Percentiles rank a stretch among this genome's conserved stretches.
These are phyloP conservation scores for Rossbeevera mucosa DNA, from an alignment of 768 basidiomycete genomes.

Conservation along the genomic window DNA sequence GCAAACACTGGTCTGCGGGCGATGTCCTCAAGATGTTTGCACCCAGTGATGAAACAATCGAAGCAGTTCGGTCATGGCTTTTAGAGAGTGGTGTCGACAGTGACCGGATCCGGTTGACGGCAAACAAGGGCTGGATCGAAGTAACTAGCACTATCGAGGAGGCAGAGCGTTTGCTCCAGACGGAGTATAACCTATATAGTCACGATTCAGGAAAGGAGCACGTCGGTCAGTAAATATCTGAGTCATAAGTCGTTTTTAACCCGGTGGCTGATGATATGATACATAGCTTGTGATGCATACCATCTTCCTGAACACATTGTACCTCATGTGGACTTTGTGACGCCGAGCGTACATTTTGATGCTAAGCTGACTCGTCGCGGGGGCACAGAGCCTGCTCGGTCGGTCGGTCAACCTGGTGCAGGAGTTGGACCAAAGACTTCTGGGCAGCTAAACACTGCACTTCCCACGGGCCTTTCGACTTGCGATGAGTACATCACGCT, in stretches of 20 bases:
- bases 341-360: slow-evolving; percentile 33
- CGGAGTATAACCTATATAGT: slow-evolving; percentile 32
- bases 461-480: slow-evolving; percentile 12
- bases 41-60: slow-evolving; percentile 23
- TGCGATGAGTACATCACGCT: slow-evolving; percentile 31
- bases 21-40: slow-evolving; percentile 27
- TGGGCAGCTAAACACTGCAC: slow-evolving; percentile 6
- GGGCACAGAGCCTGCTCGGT: neutral
- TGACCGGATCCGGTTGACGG: slow-evolving; percentile 16
- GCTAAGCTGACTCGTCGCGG: slow-evolving; percentile 17
- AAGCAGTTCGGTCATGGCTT: slow-evolving; percentile 29
- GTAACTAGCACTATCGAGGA: slow-evolving; percentile 28
- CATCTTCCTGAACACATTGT: slow-evolving; percentile 30
- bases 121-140: slow-evolving; percentile 27
- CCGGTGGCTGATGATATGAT: neutral
- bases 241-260: neutral
- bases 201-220: slow-evolving; percentile 28
- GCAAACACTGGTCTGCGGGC: slow-evolving; percentile 30
- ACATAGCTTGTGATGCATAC: slow-evolving; percentile 32
- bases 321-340: slow-evolving; percentile 33
- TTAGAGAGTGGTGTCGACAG: slow-evolving; percentile 22
- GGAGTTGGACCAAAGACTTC: slow-evolving; percentile 21
- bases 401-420: slow-evolving; percentile 15
- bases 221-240: slow-evolving; percentile 17
- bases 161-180: slow-evolving; percentile 31